These are phyloP conservation scores for Tricholoma bakamatsutake DNA, from an alignment of 768 basidiomycete genomes.

Conservation along the genomic window DNA sequence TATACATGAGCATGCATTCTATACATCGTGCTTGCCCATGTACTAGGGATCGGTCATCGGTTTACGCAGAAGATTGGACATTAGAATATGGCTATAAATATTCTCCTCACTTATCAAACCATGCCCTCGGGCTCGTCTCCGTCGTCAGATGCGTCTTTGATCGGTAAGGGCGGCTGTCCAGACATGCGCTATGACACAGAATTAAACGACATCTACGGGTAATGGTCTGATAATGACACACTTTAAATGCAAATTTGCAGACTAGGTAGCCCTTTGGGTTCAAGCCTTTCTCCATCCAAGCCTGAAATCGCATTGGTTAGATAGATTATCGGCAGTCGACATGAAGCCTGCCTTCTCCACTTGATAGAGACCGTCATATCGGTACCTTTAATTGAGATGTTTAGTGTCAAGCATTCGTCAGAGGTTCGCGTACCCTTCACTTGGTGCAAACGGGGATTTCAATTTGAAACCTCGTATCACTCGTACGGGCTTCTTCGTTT, in stretches of 20 bases:
- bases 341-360: constrained; percentile 55
- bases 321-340: neutral
- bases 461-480: constrained; percentile 86
- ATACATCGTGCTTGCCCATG: no score
- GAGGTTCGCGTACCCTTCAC: constrained; percentile 51
- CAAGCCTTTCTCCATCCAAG: constrained; percentile 67
- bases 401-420: neutral
- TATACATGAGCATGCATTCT: no score
- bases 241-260: constrained; percentile 84
- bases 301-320: constrained; percentile 27
- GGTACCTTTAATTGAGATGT: constrained; percentile 47
- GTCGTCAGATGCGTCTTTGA: constrained; percentile 16
- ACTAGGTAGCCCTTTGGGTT: constrained; percentile 67
- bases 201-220: neutral
- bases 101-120: neutral
- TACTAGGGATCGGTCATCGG: no score
- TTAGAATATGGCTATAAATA: neutral
- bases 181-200: constrained; percentile 40
- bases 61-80: neutral
- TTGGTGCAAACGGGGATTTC: constrained; percentile 67
- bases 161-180: constrained; percentile 47
- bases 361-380: constrained; percentile 85
- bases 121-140: constrained; percentile 13
- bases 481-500: constrained; percentile 77
- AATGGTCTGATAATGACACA: constrained; percentile 22